Evolutionary conservation across 2,329 filamentous ascomycete genomes (phyloP).

Genomic region (Sphaerostilbella broomeana): DNA sequence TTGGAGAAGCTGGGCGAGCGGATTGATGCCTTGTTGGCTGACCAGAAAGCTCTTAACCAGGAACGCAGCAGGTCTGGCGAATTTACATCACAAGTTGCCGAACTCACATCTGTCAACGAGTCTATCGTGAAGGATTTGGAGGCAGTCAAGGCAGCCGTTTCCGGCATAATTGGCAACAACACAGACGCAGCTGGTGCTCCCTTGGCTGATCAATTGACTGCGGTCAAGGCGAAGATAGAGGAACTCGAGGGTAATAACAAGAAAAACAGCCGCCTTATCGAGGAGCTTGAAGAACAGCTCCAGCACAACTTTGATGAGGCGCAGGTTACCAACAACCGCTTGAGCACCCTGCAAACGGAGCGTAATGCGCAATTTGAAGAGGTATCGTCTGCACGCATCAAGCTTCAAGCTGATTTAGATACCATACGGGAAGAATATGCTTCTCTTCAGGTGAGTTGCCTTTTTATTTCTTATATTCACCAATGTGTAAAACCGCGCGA

Average conservation of each 20-base stretch:
- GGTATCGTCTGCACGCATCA: slow-evolving; percentile 56
- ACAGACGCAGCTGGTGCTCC: slow-evolving; percentile 35
- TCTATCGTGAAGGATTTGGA: slow-evolving; percentile 57
- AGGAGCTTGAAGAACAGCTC: slow-evolving; percentile 94
- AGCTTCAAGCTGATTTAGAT: slow-evolving; percentile 64
- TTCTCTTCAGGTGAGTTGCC: slow-evolving; percentile 62
- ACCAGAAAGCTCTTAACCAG: slow-evolving; percentile 52
- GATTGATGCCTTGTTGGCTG: slow-evolving; percentile 49
- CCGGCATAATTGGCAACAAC: slow-evolving; percentile 43
- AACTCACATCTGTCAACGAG: slow-evolving; percentile 53
- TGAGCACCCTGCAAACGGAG: slow-evolving; percentile 75
- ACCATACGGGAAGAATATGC: slow-evolving; percentile 62
- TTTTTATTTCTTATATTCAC: background rate
- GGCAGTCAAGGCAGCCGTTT: slow-evolving; percentile 47
- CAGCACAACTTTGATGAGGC: slow-evolving; percentile 93
- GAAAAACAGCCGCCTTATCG: slow-evolving; percentile 85
- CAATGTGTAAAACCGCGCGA: background rate
- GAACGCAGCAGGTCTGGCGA: slow-evolving; percentile 54
- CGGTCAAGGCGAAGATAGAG: slow-evolving; percentile 59
- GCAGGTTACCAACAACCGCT: slow-evolving; percentile 73
- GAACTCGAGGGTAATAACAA: slow-evolving; percentile 65
- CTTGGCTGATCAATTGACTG: slow-evolving; percentile 49
- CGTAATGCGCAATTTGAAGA: slow-evolving; percentile 72
- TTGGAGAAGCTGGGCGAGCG: slow-evolving; percentile 61
- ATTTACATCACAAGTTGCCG: slow-evolving; percentile 48